Base-by-base conservation (phyloP, 2,329 filamentous ascomycete species). In the Ophiobolus disseminans region DNA sequence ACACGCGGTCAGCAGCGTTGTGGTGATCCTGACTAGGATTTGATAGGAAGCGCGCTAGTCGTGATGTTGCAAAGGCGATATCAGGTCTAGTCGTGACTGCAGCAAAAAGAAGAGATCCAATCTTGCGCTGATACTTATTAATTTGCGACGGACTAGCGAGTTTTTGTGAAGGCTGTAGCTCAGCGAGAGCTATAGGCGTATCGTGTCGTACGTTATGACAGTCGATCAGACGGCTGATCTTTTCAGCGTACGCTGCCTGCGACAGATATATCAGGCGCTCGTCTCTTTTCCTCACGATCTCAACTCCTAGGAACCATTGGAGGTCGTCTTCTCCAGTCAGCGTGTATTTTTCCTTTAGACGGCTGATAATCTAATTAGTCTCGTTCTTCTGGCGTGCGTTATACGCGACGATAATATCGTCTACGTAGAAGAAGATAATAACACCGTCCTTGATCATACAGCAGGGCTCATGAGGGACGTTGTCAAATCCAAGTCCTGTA, bases 331-430 rank as follows among this genome's bases (percentile, higher is more conserved):
- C 28, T 31, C 37, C 13, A 20, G 38, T 51, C 0, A 34, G 10
- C 1, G 20, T 36, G 17, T 54, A 54, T 10, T 40, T 49, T 2
- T 48, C 9, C n/a, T n/a, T n/a, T n/a, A 57, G n/a, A 13, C 3
- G 13, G 7, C 40, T 34, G 4, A 47, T 30, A 14, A 20, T 28
- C n/a, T 51, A 10, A 5, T 38, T 3, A 16, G 31, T 34, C 41
- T 38, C 30, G 4, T 13, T 2, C 30, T 46, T 9, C 16, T 35
- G 17, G 1, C 1, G 9, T 16, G n/a, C 17, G 22, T 40, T 2
- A n/a, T 54, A 46, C 3, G 17, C 44, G 10, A 54, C 2, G 3
- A 53, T 55, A 22, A 55, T 48, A 17, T 58, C 21, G 22, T 45
- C 20, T 2, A 50, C 30, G 22, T 50, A 50, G 28, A 50, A 45